A percentile compares a stretch with the other conserved stretches of the same genome.
Evolutionary conservation across 805 yeast genomes (phyloP).

Genomic region (Lipomyces starkeyi): DNA sequence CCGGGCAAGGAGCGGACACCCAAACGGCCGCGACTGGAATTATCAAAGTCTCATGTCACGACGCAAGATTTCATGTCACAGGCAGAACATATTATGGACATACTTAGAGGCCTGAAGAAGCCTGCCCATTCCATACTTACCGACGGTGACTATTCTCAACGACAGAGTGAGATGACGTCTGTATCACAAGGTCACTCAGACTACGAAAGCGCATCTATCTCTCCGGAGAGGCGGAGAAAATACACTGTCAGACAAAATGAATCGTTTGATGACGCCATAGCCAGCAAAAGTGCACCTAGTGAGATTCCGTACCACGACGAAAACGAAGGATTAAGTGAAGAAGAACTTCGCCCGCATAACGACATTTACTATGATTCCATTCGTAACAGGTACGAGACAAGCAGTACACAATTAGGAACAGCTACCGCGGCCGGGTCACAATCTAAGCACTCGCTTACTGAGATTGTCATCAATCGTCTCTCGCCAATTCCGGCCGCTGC

Average conservation of each 20-base stretch:
- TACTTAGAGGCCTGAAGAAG: constrained; percentile 30
- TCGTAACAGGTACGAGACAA: constrained; percentile 32
- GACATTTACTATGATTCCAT: constrained; percentile 32
- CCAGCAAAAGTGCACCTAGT: neutral
- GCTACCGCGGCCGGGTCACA: constrained; percentile 10
- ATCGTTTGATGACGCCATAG: neutral
- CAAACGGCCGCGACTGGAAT: constrained; percentile 27
- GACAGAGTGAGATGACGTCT: constrained; percentile 31
- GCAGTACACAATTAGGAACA: constrained; percentile 26
- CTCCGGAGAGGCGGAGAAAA: neutral
- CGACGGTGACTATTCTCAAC: constrained; percentile 30
- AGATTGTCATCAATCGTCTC: constrained; percentile 21
- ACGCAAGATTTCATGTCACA: constrained; percentile 41
- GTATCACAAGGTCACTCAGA: constrained; percentile 1
- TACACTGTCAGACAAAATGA: neutral
- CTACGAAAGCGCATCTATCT: neutral
- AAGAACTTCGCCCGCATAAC: constrained; percentile 8
- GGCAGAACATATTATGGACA: constrained; percentile 42
- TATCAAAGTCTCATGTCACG: constrained; percentile 16
- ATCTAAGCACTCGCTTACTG: constrained; percentile 24
- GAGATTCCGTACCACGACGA: neutral
- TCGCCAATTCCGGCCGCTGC: neutral
- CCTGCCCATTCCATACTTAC: constrained; percentile 15
- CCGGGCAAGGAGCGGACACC: constrained; percentile 33
- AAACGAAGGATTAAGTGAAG: constrained; percentile 2